Conservation (phyloP, 2,329 filamentous ascomycete genomes). For the Pezicula neosporulosa region DNA sequence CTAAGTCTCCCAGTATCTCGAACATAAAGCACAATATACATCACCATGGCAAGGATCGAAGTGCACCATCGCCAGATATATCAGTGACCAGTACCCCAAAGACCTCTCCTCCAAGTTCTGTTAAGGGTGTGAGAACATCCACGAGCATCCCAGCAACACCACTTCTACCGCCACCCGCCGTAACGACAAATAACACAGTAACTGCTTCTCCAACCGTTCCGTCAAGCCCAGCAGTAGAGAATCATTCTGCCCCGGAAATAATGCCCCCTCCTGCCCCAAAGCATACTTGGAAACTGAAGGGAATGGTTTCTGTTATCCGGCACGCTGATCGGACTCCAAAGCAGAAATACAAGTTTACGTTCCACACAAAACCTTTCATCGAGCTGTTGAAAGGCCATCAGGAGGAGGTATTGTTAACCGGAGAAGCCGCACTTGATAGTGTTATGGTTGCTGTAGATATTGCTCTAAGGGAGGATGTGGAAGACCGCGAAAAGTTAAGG, state of each 20-base stretch:
- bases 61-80: conserved; percentile 41
- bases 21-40: conserved; percentile 43
- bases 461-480: conserved; percentile 73
- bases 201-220: conserved; percentile 17
- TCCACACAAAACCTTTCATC: conserved; percentile 94
- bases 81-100: conserved; percentile 22
- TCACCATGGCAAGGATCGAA: conserved; percentile 35
- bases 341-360: conserved; percentile 99
- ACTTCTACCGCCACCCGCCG: conserved; percentile 22
- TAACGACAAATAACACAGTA: conserved; percentile 12
- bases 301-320: conserved; percentile 92
- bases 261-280: conserved; percentile 64
- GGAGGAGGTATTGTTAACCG: conserved; percentile 92
- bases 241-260: conserved; percentile 13
- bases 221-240: conserved; percentile 12
- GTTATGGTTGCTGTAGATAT: conserved; percentile 84
- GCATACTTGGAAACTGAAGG: conserved; percentile 97
- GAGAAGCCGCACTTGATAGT: conserved; percentile 82
- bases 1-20: conserved; percentile 60
- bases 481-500: conserved; percentile 84
- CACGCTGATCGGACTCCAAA: conserved; percentile 97
- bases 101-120: conserved; percentile 22
- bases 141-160: conserved; percentile 15
- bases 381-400: conserved; percentile 92
- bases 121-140: conserved; percentile 17